phyloP scores from a whole-genome alignment of 2,329 filamentous ascomycete species.

The Sphaerulina vaccinii region DNA sequence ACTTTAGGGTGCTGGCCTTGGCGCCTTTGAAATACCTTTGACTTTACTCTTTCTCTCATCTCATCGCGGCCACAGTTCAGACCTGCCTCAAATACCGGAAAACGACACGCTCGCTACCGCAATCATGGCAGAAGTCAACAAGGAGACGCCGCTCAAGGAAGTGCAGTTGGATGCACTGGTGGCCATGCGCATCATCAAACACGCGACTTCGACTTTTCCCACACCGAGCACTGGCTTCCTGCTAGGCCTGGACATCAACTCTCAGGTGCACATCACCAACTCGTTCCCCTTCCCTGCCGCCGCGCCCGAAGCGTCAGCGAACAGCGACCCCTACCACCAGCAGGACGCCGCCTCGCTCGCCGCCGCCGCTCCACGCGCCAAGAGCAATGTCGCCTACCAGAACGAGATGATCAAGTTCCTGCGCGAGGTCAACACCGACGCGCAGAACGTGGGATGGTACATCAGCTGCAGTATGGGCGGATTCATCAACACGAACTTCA shows the following conservation, averaged over 20 bases:
- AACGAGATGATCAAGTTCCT: slow-evolving; percentile 96
- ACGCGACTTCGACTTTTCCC: slow-evolving; percentile 84
- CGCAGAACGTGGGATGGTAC: slow-evolving; percentile 98
- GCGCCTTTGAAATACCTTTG: too few relatives aligned
- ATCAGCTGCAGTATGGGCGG: slow-evolving; percentile 98
- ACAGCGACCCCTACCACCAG: slow-evolving; percentile 70
- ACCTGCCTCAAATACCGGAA: too few relatives aligned
- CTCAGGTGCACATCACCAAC: slow-evolving; percentile 87
- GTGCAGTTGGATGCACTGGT: slow-evolving; percentile 95
- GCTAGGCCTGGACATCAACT: slow-evolving; percentile 86
- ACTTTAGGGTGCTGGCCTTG: too few relatives aligned
- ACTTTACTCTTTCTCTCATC: too few relatives aligned
- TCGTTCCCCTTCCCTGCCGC: slow-evolving; percentile 84
- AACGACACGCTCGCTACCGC: slow-evolving; percentile 3
- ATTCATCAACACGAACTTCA: slow-evolving; percentile 90
- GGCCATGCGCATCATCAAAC: slow-evolving; percentile 97
- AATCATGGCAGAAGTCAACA: slow-evolving; percentile 32
- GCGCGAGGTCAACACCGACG: slow-evolving; percentile 96
- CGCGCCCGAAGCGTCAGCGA: slow-evolving; percentile 56
- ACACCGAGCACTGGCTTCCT: slow-evolving; percentile 85
- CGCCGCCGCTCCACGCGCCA: slow-evolving; percentile 85
- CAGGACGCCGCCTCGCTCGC: slow-evolving; percentile 70
- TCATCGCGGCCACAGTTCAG: too few relatives aligned
- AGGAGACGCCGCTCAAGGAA: slow-evolving; percentile 58
- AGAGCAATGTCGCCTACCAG: slow-evolving; percentile 85